Base-by-base conservation (phyloP, 805 yeast genomes). In the Maudiozyma turicensis region DNA sequence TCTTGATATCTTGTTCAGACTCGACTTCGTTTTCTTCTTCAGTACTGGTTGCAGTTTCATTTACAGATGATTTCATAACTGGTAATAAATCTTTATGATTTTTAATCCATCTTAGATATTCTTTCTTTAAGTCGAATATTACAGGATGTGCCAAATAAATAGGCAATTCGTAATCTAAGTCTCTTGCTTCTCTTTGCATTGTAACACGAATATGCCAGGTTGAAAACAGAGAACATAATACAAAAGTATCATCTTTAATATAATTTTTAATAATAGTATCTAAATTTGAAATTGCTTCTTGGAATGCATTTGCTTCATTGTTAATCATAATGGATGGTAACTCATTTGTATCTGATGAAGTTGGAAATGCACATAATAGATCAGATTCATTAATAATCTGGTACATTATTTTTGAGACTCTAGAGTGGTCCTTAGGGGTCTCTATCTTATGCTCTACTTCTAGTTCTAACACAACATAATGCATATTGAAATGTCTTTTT, bases 111-210 rank as follows among this genome's bases (percentile, higher is more conserved):
- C 80, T 82, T 40, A 74, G 62, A 64, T 76, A 87, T 65, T 90
- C 97, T 52, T 76, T 77, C 60, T 77, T 75, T 52, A 89, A 67
- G 64, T 87, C 95, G 66, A 86, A 88, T 28, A 84, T 75, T 42
- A 81, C 73, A 3, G 96, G 85, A 54, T 82, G 82, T 62, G 82
- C 86, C 50, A 90, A 67, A 61, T 83, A 86, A 5, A 77, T 72
- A 0, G 96, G 96, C 49, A 89, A 72, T 5, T 73, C 75, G 50
- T 84, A 81, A 9, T 78, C 75, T 61, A 84, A 80, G 60, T 86
- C 95, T 40, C 87, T 72, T 7, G 95, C 86, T 63, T 88, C 95
- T 44, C 95, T 74, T 10, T 85, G 84, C 35, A 90, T 68, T 59
- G 82, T 84, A 44, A 90, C 90, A 51, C 89, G 74, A 44, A 89